phyloP scores from a whole-genome alignment of 495 filamentous ascomycete genomes.

The Neurospora sp. region DNA sequence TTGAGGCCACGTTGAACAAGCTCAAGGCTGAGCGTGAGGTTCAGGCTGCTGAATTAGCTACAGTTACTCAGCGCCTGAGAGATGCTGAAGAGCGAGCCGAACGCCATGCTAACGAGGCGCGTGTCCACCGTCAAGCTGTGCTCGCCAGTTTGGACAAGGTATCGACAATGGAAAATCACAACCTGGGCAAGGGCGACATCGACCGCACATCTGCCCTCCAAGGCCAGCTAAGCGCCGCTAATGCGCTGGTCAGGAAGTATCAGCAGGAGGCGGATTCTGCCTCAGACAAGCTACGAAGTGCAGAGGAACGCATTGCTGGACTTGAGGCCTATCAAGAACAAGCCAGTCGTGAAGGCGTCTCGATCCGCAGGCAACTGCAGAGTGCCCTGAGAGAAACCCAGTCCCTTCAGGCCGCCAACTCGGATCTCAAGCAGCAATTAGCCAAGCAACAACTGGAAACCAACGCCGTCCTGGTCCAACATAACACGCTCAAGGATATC shows the following conservation, averaged over 20 bases:
- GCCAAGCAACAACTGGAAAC: conserved; percentile 78
- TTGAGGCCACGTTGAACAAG: conserved; percentile 72
- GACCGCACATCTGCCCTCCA: conserved; percentile 73
- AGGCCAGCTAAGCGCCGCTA: conserved; percentile 67
- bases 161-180: conserved; percentile 38
- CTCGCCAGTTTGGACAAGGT: conserved; percentile 72
- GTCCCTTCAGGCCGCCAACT: conserved; percentile 60
- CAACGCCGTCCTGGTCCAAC: conserved; percentile 82
- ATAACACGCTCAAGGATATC: conserved; percentile 84
- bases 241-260: conserved; percentile 71
- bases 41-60: conserved; percentile 68
- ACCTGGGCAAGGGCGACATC: conserved; percentile 46
- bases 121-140: conserved; percentile 74
- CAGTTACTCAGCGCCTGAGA: conserved; percentile 57
- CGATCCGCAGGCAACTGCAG: conserved; percentile 82
- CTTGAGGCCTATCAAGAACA: conserved; percentile 96
- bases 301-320: conserved; percentile 92
- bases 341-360: conserved; percentile 81
- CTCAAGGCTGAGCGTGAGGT: conserved; percentile 81
- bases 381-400: conserved; percentile 70
- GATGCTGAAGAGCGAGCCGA: conserved; percentile 91
- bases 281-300: conserved; percentile 77
- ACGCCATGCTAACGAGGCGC: conserved; percentile 75
- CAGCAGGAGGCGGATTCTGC: conserved; percentile 83
- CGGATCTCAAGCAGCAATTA: conserved; percentile 67